Conservation (phyloP, 2,329 filamentous ascomycete genomes). For the Neurospora sp. region DNA sequence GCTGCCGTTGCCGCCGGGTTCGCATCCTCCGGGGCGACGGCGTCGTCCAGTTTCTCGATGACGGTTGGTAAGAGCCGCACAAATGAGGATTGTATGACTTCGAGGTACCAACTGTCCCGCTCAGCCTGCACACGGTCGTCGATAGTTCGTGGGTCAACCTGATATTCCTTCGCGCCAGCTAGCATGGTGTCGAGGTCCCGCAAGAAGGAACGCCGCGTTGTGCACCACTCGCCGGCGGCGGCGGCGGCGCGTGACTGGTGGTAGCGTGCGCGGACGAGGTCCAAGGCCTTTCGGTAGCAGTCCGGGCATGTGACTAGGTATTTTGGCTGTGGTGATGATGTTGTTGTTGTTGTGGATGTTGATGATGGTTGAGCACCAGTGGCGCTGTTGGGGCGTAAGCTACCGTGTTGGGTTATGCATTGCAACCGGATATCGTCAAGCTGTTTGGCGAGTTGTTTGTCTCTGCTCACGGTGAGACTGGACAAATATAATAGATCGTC, state of each 20-base stretch:
- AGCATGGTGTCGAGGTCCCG: slow-evolving; percentile 40
- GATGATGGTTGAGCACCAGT: not conserved
- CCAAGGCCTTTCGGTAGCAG: slow-evolving; percentile 38
- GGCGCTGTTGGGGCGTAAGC: not conserved
- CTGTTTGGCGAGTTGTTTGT: slow-evolving; percentile 28
- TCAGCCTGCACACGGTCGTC: slow-evolving; percentile 41
- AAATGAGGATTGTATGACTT: slow-evolving; percentile 15
- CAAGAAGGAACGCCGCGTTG: slow-evolving; percentile 36
- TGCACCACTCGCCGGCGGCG: slow-evolving; percentile 39
- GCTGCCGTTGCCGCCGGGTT: slow-evolving; percentile 4
- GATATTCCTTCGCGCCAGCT: slow-evolving; percentile 34
- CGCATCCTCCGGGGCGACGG: slow-evolving; percentile 14
- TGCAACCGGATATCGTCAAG: slow-evolving; percentile 31
- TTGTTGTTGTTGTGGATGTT: not conserved
- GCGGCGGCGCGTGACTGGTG: slow-evolving; percentile 15
- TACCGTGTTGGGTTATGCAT: slow-evolving; percentile 33
- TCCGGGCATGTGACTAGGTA: slow-evolving; percentile 35
- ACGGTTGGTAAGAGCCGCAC: slow-evolving; percentile 8
- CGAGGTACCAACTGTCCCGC: slow-evolving; percentile 44
- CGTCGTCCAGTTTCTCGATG: not conserved
- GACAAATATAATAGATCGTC: slow-evolving; percentile 13
- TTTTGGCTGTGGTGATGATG: slow-evolving; percentile 18
- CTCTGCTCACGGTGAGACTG: slow-evolving; percentile 12
- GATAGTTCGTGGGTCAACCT: slow-evolving; percentile 33
- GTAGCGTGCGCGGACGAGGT: slow-evolving; percentile 33